Evolutionary conservation across 441 rosid species (phyloP).

Genomic region (Brassica hybrid): DNA sequence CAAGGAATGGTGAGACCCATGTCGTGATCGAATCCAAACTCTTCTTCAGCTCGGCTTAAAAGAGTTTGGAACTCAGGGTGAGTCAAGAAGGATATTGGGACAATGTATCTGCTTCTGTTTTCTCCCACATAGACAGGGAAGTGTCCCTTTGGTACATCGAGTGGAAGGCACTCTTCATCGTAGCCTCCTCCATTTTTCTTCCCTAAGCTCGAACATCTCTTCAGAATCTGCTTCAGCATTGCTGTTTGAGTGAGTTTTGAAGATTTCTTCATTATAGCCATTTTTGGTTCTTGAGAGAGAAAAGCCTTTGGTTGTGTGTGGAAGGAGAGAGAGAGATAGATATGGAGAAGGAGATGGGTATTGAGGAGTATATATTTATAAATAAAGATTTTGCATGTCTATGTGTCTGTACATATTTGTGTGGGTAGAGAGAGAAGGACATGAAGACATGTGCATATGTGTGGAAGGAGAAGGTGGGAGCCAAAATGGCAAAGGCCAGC

Average conservation of each 20-base stretch:
- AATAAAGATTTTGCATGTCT: constrained; percentile 14
- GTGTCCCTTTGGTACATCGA: constrained; percentile 96
- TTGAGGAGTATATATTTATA: constrained; percentile 15
- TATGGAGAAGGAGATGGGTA: constrained; percentile 45
- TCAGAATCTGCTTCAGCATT: constrained; percentile 81
- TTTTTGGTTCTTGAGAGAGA: constrained; percentile 22
- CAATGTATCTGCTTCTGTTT: constrained; percentile 83
- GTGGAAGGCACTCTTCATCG: constrained; percentile 70
- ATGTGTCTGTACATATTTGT: constrained; percentile 35
- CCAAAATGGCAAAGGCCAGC: constrained; percentile 50
- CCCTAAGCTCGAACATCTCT: constrained; percentile 90
- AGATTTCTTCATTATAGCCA: constrained; percentile 70
- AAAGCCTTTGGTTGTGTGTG: constrained; percentile 24
- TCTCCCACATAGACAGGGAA: constrained; percentile 94
- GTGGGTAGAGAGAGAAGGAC: constrained; percentile 48
- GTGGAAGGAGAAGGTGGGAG: constrained; percentile 64
- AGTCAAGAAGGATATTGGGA: constrained; percentile 82
- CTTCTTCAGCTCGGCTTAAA: constrained; percentile 88
- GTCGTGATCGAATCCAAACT: constrained; percentile 93
- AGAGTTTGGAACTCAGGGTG: constrained; percentile 80
- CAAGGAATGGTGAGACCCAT: constrained; percentile 98
- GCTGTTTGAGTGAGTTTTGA: constrained; percentile 71
- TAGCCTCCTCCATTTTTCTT: constrained; percentile 61
- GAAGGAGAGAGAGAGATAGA: constrained; percentile 20
- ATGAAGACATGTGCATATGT: constrained; percentile 56